Percentiles rank a stretch among this genome's conserved stretches.
These are phyloP conservation scores for Spergularia bocconei DNA, from an alignment of 148 eudicot genomes.

Conservation along the genomic window DNA sequence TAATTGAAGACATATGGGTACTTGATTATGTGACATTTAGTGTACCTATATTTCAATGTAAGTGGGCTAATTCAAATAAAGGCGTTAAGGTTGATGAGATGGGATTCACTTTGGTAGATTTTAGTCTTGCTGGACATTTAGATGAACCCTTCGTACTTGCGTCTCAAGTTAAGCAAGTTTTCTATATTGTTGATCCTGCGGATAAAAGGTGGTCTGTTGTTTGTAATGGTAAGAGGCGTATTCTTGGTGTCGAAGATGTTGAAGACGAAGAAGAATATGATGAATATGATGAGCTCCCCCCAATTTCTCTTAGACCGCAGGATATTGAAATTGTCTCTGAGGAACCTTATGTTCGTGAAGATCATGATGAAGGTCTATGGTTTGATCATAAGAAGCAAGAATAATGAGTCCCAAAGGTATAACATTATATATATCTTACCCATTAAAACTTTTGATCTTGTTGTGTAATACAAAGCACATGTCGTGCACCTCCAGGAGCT, in stretches of 20 bases:
- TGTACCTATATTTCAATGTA: neutral
- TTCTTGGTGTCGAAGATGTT: constrained; percentile 8
- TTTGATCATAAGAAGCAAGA: neutral
- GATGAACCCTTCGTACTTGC: neutral
- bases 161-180: constrained; percentile 1
- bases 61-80: neutral
- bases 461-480: no score
- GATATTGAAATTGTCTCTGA: neutral
- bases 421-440: neutral
- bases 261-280: constrained; percentile 5
- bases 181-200: neutral
- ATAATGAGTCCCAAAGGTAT: neutral
- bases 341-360: neutral
- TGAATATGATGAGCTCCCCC: constrained; percentile 2
- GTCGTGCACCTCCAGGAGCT: no score
- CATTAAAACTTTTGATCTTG: neutral
- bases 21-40: neutral
- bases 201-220: neutral
- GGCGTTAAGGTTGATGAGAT: neutral
- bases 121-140: neutral
- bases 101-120: constrained; percentile 1
- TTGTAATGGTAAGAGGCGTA: constrained; percentile 3
- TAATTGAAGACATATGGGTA: neutral
- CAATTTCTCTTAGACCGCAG: neutral
- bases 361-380: neutral